A percentile compares a stretch with the other conserved stretches of the same genome.
These are phyloP conservation scores for Cordyceps cicadae DNA, from an alignment of 2,329 filamentous ascomycete species.

Conservation along the genomic window DNA sequence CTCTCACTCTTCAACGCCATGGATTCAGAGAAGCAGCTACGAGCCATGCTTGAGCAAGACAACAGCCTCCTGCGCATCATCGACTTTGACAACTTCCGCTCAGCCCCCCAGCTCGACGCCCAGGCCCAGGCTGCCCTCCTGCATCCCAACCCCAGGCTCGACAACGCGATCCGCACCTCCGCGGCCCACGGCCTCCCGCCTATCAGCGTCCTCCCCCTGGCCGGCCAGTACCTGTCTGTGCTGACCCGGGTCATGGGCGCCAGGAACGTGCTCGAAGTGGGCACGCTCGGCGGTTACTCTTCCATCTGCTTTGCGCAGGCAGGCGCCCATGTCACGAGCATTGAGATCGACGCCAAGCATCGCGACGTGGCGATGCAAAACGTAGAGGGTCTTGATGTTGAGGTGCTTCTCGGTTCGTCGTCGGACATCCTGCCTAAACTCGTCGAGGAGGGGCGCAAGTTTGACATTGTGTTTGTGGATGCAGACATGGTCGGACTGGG, in stretches of 20 bases:
- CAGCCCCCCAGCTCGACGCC: slow-evolving; percentile 17
- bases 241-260: slow-evolving; percentile 28
- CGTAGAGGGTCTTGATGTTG: slow-evolving; percentile 31
- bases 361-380: slow-evolving; percentile 38
- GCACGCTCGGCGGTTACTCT: slow-evolving; percentile 46
- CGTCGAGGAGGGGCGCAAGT: slow-evolving; percentile 30
- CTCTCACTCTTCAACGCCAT: neutral
- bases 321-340: slow-evolving; percentile 33
- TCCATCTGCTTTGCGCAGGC: slow-evolving; percentile 42
- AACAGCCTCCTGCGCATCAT: neutral
- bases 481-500: slow-evolving; percentile 41
- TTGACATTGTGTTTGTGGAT: slow-evolving; percentile 44
- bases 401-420: slow-evolving; percentile 34
- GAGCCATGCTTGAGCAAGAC: neutral
- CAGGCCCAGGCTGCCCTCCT: neutral
- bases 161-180: slow-evolving; percentile 23
- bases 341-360: slow-evolving; percentile 38
- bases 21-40: neutral
- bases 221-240: slow-evolving; percentile 32
- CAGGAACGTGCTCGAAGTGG: slow-evolving; percentile 41
- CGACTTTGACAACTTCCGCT: slow-evolving; percentile 2
- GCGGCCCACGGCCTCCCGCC: slow-evolving; percentile 25
- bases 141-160: slow-evolving; percentile 9
- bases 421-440: slow-evolving; percentile 30
- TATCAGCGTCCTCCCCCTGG: slow-evolving; percentile 27